Conservation (phyloP, 306 rosid genomes). For the Trichosanthes cucumerina region DNA sequence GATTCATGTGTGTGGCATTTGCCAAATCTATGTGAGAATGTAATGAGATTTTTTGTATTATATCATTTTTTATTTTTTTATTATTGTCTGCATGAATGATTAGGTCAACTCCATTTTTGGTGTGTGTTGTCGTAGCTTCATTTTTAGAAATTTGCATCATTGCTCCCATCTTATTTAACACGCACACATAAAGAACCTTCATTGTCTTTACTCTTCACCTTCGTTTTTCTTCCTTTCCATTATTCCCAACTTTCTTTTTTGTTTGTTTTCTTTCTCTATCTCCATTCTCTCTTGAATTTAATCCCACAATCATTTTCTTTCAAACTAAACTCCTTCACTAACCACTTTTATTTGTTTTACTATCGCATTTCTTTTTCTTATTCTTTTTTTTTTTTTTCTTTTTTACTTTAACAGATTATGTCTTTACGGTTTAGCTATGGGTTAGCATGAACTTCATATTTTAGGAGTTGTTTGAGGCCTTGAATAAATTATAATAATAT, state of each 20-base stretch:
- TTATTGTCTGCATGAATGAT: constrained; percentile 4
- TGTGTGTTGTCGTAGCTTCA: background rate
- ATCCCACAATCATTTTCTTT: background rate
- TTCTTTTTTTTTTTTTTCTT: background rate
- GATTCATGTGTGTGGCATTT: background rate
- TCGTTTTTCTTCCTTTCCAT: background rate
- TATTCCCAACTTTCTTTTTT: too few relatives aligned
- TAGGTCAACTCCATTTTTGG: constrained; percentile 9
- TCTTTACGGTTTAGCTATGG: too few relatives aligned
- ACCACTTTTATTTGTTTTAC: background rate
- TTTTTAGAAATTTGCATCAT: constrained; percentile 1
- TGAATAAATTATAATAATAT: too few relatives aligned
- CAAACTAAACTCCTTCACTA: background rate
- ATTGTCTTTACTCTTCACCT: background rate
- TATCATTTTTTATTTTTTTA: too few relatives aligned
- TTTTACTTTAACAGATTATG: too few relatives aligned
- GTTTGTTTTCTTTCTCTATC: background rate
- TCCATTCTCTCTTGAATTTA: background rate
- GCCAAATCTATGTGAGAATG: background rate
- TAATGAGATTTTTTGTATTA: background rate
- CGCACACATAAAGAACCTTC: background rate
- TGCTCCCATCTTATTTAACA: background rate
- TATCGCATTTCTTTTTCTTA: background rate
- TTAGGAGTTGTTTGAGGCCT: too few relatives aligned
- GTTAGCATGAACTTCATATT: too few relatives aligned